A percentile compares a stretch with the other conserved stretches of the same genome.
These are phyloP conservation scores for Ogataea minuta DNA, from an alignment of 805 yeast species.

Conservation along the genomic window DNA sequence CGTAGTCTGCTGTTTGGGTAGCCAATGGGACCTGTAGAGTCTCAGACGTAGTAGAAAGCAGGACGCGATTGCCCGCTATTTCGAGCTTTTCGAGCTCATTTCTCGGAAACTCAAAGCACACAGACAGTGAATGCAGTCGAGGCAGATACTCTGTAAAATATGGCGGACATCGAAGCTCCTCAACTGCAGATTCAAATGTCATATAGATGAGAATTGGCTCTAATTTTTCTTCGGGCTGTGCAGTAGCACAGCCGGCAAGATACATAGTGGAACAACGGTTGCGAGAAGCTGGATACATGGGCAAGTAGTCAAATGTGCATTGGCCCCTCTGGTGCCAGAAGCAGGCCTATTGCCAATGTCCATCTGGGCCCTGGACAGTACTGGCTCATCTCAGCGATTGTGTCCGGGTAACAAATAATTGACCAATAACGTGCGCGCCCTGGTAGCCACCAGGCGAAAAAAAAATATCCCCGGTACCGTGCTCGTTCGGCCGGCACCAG, in stretches of 20 bases:
- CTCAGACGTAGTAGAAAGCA: neutral
- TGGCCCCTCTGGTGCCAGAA: too few relatives aligned
- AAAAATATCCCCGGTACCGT: slow-evolving; percentile 4
- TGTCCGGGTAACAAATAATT: slow-evolving; percentile 8
- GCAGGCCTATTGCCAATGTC: too few relatives aligned
- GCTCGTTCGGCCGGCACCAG: slow-evolving; percentile 9
- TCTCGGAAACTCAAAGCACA: slow-evolving; percentile 7
- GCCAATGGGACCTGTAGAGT: slow-evolving; percentile 5
- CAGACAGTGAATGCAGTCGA: slow-evolving; percentile 7
- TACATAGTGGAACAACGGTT: neutral
- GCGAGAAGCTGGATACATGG: too few relatives aligned
- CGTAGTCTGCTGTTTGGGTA: slow-evolving; percentile 2
- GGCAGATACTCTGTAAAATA: slow-evolving; percentile 12
- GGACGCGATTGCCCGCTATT: slow-evolving; percentile 1
- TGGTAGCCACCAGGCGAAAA: slow-evolving; percentile 12
- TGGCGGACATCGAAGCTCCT: neutral
- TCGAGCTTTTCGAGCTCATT: neutral
- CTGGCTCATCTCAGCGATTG: slow-evolving; percentile 10
- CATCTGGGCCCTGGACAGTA: too few relatives aligned
- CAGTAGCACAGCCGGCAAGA: neutral
- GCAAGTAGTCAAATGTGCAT: too few relatives aligned
- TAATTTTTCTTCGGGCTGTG: slow-evolving; percentile 12
- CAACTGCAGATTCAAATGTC: too few relatives aligned
- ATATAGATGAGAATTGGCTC: too few relatives aligned
- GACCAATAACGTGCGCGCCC: slow-evolving; percentile 13